Evolutionary conservation across 2,329 filamentous ascomycete species (phyloP).

Genomic region (Clarireedia monteithiana): DNA sequence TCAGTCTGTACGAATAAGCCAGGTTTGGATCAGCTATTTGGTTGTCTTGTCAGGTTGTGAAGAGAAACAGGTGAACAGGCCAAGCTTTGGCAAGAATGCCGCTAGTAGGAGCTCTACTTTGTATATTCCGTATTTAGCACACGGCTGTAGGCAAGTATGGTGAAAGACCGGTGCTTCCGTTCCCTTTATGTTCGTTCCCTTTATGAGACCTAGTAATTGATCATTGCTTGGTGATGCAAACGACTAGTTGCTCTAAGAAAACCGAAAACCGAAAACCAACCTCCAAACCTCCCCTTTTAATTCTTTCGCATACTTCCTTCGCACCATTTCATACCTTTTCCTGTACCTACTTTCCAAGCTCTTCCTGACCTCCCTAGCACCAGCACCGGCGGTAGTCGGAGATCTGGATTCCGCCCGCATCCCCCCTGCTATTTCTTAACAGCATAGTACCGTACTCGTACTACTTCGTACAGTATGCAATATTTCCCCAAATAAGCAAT

Average conservation of each 20-base stretch:
- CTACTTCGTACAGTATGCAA: background rate
- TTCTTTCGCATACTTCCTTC: background rate
- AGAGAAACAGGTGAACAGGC: too few species aligned
- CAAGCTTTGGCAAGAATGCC: too few species aligned
- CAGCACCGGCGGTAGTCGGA: background rate
- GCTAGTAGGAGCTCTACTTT: too few species aligned
- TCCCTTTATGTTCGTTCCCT: background rate
- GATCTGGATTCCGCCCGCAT: background rate
- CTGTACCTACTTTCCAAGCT: background rate
- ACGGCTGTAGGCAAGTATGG: too few species aligned
- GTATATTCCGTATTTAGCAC: too few species aligned
- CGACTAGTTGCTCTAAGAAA: background rate
- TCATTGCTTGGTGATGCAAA: constrained; percentile 4
- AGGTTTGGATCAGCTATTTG: too few species aligned
- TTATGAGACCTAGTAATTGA: constrained; percentile 5
- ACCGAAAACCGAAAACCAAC: too few species aligned
- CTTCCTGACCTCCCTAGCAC: too few species aligned
- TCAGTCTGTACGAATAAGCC: too few species aligned
- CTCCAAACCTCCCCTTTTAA: background rate
- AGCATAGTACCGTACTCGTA: too few species aligned
- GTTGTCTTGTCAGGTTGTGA: too few species aligned
- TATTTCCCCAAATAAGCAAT: constrained; percentile 1
- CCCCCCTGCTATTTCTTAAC: background rate
- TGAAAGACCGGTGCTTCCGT: background rate
- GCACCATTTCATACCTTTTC: background rate